Evolutionary conservation across 163 green algal species (phyloP).

Genomic region (Picocystis sp.): DNA sequence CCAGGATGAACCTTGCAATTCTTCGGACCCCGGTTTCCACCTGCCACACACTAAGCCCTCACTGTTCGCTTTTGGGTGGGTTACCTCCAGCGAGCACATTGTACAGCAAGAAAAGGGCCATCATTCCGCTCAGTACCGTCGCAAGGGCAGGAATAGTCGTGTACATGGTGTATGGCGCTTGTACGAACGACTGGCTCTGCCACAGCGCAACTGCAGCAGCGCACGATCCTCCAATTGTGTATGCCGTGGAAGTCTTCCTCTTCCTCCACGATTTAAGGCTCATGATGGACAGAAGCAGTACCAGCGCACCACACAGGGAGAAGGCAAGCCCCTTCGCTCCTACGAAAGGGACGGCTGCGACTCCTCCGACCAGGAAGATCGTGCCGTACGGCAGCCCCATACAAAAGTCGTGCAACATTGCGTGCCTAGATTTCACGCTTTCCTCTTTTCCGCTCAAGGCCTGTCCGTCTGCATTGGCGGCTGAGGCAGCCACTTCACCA

Average conservation of each 20-base stretch:
- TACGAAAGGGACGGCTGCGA: conserved; percentile 11
- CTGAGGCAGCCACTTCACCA: too few species aligned
- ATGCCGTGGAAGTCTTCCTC: background rate
- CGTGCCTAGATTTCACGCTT: conserved; percentile 13
- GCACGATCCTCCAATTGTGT: too few species aligned
- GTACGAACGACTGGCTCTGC: too few species aligned
- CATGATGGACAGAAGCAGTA: conserved; percentile 20
- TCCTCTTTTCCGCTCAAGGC: too few species aligned
- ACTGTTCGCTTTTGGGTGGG: conserved; percentile 16
- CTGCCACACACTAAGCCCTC: too few species aligned
- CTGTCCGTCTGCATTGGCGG: too few species aligned
- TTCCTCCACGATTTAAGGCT: conserved; percentile 33
- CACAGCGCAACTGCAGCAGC: too few species aligned
- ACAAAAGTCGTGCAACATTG: conserved; percentile 62
- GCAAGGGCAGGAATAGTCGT: too few species aligned
- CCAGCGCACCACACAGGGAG: background rate
- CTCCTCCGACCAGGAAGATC: conserved; percentile 22
- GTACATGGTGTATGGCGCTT: too few species aligned
- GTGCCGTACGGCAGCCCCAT: conserved; percentile 53
- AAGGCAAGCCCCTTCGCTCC: conserved; percentile 9
- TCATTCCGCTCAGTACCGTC: conserved; percentile 15
- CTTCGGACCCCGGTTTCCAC: too few species aligned
- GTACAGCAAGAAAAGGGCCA: conserved; percentile 45
- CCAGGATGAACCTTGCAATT: too few species aligned
- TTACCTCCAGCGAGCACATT: conserved; percentile 56